These are phyloP conservation scores for Fusarium sp. DNA, from an alignment of 2,329 filamentous ascomycete genomes.

Conservation along the genomic window DNA sequence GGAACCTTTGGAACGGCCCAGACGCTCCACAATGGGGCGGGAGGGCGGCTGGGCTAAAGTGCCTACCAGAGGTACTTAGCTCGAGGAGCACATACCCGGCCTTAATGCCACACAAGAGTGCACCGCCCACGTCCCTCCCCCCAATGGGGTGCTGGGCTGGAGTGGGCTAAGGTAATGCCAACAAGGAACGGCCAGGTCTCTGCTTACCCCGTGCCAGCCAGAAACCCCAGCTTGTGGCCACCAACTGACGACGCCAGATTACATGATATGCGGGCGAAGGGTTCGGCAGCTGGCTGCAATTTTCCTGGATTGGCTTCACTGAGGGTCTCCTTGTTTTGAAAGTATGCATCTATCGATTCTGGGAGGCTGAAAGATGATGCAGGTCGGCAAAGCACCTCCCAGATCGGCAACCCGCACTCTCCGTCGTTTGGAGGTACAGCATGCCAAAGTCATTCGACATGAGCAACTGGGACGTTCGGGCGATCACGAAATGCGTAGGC, in stretches of 20 bases:
- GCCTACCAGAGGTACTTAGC: constrained; percentile 1
- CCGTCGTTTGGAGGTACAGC: constrained; percentile 2
- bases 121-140: constrained; percentile 3
- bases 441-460: constrained; percentile 19
- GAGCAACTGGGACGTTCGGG: constrained; percentile 8
- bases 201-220: constrained; percentile 3
- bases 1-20: constrained; percentile 20
- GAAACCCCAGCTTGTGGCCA: background rate
- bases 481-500: constrained; percentile 7
- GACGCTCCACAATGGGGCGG: constrained; percentile 28
- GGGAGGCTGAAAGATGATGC: background rate
- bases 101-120: constrained; percentile 6
- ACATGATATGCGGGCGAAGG: background rate
- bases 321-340: background rate
- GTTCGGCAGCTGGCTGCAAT: background rate
- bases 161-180: background rate
- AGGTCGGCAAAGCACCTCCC: background rate
- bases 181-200: background rate
- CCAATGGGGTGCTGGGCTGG: background rate
- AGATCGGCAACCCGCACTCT: background rate
- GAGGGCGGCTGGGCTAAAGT: constrained; percentile 22
- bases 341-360: background rate
- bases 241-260: constrained; percentile 2
- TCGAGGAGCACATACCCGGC: constrained; percentile 8
- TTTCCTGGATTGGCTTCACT: background rate